A percentile compares a stretch with the other conserved stretches of the same genome.
These are phyloP conservation scores for Kazachstania psychrophila DNA, from an alignment of 805 yeast genomes.

Conservation along the genomic window DNA sequence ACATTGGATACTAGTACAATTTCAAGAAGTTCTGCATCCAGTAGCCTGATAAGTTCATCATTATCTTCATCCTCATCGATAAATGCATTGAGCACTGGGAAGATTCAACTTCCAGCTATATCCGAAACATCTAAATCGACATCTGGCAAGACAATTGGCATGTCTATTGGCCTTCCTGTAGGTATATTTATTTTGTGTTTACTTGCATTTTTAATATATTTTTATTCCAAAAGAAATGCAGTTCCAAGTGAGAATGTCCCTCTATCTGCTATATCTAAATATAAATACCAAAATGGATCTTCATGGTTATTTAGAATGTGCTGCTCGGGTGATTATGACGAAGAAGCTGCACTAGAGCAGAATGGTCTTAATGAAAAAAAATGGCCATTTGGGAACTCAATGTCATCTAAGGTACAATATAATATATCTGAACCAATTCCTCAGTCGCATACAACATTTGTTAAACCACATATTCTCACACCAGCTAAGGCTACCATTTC, in stretches of 20 bases:
- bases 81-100: not conserved
- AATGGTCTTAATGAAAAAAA: slow-evolving; percentile 5
- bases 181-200: slow-evolving; percentile 22
- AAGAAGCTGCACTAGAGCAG: slow-evolving; percentile 1
- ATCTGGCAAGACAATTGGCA: slow-evolving; percentile 13
- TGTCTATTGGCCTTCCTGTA: slow-evolving; percentile 28
- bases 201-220: slow-evolving; percentile 12
- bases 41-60: no score
- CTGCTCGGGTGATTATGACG: not conserved
- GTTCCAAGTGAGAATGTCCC: slow-evolving; percentile 2
- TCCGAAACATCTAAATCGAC: not conserved
- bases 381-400: slow-evolving; percentile 9
- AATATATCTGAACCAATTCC: slow-evolving; percentile 11
- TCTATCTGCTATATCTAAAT: slow-evolving; percentile 4
- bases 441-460: not conserved
- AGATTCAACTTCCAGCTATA: not conserved
- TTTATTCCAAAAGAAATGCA: slow-evolving; percentile 9
- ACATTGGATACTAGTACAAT: no score
- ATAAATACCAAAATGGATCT: slow-evolving; percentile 4
- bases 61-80: no score
- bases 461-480: slow-evolving; percentile 13
- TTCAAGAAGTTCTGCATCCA: not conserved
- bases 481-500: slow-evolving; percentile 12
- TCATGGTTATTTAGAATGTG: slow-evolving; percentile 1
- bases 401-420: slow-evolving; percentile 17